A percentile compares a stretch with the other conserved stretches of the same genome.
Conservation (phyloP, 2,329 filamentous ascomycete species). For the Beauveria rudraprayagi region DNA sequence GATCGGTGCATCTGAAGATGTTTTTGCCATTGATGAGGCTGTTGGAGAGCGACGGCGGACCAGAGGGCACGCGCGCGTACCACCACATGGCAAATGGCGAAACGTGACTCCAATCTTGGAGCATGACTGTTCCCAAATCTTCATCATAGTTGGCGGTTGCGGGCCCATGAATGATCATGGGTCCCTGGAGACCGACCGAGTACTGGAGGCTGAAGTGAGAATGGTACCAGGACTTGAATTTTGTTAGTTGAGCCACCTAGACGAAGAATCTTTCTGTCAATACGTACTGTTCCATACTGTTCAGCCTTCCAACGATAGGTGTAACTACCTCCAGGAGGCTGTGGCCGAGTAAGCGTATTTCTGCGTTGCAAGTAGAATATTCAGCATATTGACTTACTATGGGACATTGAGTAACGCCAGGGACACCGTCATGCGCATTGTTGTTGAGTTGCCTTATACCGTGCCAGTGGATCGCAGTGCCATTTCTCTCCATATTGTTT, state of each 20-base stretch:
- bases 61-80: neutral
- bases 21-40: conserved; percentile 35
- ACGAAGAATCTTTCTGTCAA: neutral
- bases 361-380: no score
- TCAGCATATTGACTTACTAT: conserved; percentile 18
- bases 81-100: neutral
- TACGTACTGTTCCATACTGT: conserved; percentile 35
- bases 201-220: conserved; percentile 45
- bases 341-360: neutral
- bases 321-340: conserved; percentile 38
- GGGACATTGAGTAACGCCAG: conserved; percentile 40
- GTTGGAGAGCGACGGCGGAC: conserved; percentile 21
- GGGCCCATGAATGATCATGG: conserved; percentile 54
- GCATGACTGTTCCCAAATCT: conserved; percentile 51
- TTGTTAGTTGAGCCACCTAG: neutral
- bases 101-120: conserved; percentile 52
- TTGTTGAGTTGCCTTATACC: conserved; percentile 50
- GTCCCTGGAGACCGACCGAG: conserved; percentile 50
- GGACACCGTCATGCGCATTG: conserved; percentile 49
- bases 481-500: conserved; percentile 48
- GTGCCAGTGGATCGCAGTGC: conserved; percentile 56
- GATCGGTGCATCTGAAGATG: neutral
- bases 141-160: conserved; percentile 51
- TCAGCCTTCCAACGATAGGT: conserved; percentile 52
- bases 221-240: conserved; percentile 44